Base-by-base conservation (phyloP, 768 basidiomycete genomes). In the Boletus patriciae region DNA sequence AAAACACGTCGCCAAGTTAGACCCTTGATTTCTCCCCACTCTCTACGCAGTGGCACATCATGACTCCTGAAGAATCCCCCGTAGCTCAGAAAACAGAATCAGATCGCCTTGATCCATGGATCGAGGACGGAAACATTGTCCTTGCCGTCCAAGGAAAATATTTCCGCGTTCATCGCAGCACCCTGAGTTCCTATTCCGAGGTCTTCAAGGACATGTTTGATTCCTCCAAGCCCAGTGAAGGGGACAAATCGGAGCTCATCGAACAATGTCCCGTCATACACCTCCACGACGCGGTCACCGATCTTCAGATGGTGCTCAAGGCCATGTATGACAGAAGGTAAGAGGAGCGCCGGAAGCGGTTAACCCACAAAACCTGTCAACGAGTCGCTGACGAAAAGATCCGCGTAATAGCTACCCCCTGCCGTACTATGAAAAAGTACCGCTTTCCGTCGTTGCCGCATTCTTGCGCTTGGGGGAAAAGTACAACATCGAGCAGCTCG, bases 381-480 rank as follows among this genome's bases (percentile, higher is more conserved):
- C 6, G 18, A 3, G 15, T 50, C n/a, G 11, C 43, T 59, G 23
- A 58, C 15, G 23, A 41, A 8, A 27, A 36, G 33, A 47, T 16
- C 33, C 10, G 9, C 13, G 3, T 4, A 7, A 45, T 25, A 66
- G 64, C 19, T 66, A 63, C 36, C 55, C 62, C 4, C 2, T 18
- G 12, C 49, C 58, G 6, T 54, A 52, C 50, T 33, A 57, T 15
- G 34, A 53, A 16, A 59, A 33, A 31, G 38, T 33, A 10, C 59
- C 60, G 0, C 13, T 68, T 37, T 19, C 46, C 10, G 8, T 59
- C 29, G 37, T 51, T 2, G 18, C 48, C 0, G 60, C 54, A 4
- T 68, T 65, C 43, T 43, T 68, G 31, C 65, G 46, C 21, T 12
- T 67, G 19, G 68, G 68, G 3, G 56, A 67, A 42, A 69, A 70